Evolutionary conservation across 2,329 filamentous ascomycete genomes (phyloP).

Genomic region (Neopestalotiopsis rosae): DNA sequence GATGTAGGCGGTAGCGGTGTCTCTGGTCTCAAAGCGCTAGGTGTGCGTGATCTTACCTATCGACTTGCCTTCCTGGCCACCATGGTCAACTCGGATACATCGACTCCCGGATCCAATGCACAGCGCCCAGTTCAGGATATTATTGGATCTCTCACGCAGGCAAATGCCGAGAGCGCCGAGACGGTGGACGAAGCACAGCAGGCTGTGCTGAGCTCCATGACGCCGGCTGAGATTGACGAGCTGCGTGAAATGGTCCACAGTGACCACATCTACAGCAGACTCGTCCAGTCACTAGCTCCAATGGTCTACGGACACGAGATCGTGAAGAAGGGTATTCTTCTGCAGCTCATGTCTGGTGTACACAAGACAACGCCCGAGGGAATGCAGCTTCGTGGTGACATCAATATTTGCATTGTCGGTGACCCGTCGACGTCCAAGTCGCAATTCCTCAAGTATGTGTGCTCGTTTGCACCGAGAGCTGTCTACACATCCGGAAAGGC

Average conservation of each 20-base stretch:
- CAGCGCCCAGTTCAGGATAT: conserved; percentile 83
- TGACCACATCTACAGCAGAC: conserved; percentile 89
- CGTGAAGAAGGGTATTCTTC: conserved; percentile 93
- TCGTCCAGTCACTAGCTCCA: conserved; percentile 92
- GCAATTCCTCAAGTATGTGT: conserved; percentile 97
- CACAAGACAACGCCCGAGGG: conserved; percentile 90
- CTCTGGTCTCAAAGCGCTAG: conserved; percentile 86
- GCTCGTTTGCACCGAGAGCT: conserved; percentile 92
- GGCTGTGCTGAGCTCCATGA: conserved; percentile 85
- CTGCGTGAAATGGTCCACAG: conserved; percentile 92
- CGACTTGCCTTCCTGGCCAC: conserved; percentile 95
- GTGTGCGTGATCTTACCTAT: conserved; percentile 94
- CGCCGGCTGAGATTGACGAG: conserved; percentile 86
- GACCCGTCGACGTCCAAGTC: conserved; percentile 98
- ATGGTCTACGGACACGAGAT: conserved; percentile 98
- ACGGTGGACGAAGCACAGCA: conserved; percentile 87
- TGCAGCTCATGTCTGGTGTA: conserved; percentile 96
- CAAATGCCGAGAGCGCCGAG: conserved; percentile 69
- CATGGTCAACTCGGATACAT: conserved; percentile 91
- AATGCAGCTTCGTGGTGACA: conserved; percentile 94
- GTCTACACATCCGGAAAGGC: conserved; percentile 98
- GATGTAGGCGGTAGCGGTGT: conserved; percentile 87
- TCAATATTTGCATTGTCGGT: conserved; percentile 98
- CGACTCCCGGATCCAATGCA: conserved; percentile 76
- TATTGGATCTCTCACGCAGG: conserved; percentile 80